These are phyloP conservation scores for Thermochaetoides thermophila DNA, from an alignment of 495 filamentous ascomycete genomes.

Conservation along the genomic window DNA sequence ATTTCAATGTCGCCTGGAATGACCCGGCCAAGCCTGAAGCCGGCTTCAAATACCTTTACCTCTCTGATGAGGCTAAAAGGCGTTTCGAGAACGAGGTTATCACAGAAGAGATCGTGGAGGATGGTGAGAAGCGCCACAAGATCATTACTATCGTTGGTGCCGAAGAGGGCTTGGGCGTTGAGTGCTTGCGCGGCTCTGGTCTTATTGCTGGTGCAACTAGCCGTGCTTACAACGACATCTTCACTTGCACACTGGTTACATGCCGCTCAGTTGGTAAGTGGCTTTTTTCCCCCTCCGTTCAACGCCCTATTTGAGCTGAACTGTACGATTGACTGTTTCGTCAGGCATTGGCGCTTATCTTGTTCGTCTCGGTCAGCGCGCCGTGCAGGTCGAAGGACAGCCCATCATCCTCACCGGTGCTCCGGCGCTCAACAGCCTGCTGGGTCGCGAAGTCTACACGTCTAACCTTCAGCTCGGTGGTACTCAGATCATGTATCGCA, in stretches of 20 bases:
- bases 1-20: conserved; percentile 95
- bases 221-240: conserved; percentile 95
- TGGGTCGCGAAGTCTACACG: conserved; percentile 95
- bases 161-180: conserved; percentile 92
- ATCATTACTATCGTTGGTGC: conserved; percentile 89
- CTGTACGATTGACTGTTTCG: conserved; percentile 19
- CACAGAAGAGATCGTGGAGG: conserved; percentile 70
- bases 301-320: not conserved
- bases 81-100: conserved; percentile 84
- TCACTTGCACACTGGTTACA: conserved; percentile 94
- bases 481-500: conserved; percentile 99
- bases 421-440: conserved; percentile 92
- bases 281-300: not conserved
- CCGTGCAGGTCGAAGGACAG: conserved; percentile 97
- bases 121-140: conserved; percentile 83
- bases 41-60: conserved; percentile 97
- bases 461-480: conserved; percentile 98
- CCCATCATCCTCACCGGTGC: conserved; percentile 98
- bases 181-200: conserved; percentile 93
- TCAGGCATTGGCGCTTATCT: conserved; percentile 95
- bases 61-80: conserved; percentile 73
- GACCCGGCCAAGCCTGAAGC: conserved; percentile 66
- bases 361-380: conserved; percentile 91
- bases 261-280: conserved; percentile 83
- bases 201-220: conserved; percentile 96